Evolutionary conservation across 2,329 filamentous ascomycete species (phyloP).

Genomic region (Gnomoniopsis sp.): DNA sequence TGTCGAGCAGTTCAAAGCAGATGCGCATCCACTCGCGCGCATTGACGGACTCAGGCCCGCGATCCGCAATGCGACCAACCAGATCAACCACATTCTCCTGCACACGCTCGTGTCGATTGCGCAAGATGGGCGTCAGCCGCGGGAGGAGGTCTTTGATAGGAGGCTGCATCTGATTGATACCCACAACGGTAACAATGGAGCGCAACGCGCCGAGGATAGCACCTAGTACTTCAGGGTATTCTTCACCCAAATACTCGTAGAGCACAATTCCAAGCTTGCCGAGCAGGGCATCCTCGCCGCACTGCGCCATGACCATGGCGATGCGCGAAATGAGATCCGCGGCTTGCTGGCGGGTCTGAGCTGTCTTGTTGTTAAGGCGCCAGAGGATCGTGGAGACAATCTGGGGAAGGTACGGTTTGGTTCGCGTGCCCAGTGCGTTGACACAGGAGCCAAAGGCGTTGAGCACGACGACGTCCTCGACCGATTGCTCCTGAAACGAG

Average conservation of each 20-base stretch:
- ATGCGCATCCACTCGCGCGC: slow-evolving; percentile 99
- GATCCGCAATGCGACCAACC: slow-evolving; percentile 95
- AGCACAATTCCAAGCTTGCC: slow-evolving; percentile 91
- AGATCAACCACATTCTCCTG: slow-evolving; percentile 99
- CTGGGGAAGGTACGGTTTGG: slow-evolving; percentile 94
- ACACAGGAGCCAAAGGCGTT: slow-evolving; percentile 98
- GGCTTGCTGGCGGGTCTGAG: slow-evolving; percentile 93
- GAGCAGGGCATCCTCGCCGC: slow-evolving; percentile 92
- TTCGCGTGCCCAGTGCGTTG: slow-evolving; percentile 87
- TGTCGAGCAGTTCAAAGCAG: slow-evolving; percentile 97
- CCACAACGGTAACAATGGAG: slow-evolving; percentile 95
- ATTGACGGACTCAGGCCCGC: slow-evolving; percentile 93
- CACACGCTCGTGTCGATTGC: slow-evolving; percentile 98
- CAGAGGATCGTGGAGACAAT: slow-evolving; percentile 96
- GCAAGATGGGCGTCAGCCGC: slow-evolving; percentile 92
- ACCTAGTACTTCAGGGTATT: slow-evolving; percentile 95
- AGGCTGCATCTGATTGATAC: slow-evolving; percentile 97
- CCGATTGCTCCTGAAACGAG: slow-evolving; percentile 96
- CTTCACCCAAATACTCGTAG: slow-evolving; percentile 97
- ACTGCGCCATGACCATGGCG: slow-evolving; percentile 98
- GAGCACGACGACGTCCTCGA: slow-evolving; percentile 92
- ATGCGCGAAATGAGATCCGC: slow-evolving; percentile 96
- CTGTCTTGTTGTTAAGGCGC: slow-evolving; percentile 96
- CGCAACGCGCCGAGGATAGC: slow-evolving; percentile 93
- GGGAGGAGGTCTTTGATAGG: slow-evolving; percentile 95